These are phyloP conservation scores for Gonium pectorale DNA, from an alignment of 139 green algal genomes.

Conservation along the genomic window DNA sequence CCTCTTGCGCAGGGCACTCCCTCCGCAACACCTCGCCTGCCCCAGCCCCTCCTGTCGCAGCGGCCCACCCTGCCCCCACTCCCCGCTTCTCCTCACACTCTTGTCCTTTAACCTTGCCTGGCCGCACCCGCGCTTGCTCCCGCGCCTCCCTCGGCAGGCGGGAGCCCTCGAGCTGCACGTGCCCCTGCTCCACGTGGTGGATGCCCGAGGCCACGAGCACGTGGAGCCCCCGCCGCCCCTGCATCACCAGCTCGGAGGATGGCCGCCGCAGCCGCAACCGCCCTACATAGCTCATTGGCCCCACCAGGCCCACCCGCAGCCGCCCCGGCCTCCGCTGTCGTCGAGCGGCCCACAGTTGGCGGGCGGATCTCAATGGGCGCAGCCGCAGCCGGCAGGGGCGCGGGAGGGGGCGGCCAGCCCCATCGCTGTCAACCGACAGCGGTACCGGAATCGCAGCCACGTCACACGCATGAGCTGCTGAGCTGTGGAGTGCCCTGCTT, in stretches of 20 bases:
- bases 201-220: background rate
- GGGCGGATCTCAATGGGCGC: background rate
- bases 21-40: too few species aligned
- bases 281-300: background rate
- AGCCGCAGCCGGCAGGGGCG: background rate
- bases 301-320: background rate
- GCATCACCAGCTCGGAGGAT: background rate
- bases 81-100: too few species aligned
- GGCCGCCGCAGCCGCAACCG: background rate
- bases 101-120: too few species aligned
- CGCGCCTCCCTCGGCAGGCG: too few species aligned
- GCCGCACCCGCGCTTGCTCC: too few species aligned
- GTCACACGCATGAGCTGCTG: conserved; percentile 14
- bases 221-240: background rate
- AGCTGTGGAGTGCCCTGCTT: too few species aligned
- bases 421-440: conserved; percentile 16
- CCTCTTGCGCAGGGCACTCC: too few species aligned
- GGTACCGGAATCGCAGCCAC: conserved; percentile 32
- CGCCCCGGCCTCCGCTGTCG: background rate
- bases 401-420: background rate
- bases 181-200: too few species aligned
- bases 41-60: too few species aligned
- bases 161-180: too few species aligned
- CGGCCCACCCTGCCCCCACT: too few species aligned
- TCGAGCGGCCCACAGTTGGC: background rate